These are phyloP conservation scores for Patellaria atrata DNA, from an alignment of 495 filamentous ascomycete genomes.

Conservation along the genomic window DNA sequence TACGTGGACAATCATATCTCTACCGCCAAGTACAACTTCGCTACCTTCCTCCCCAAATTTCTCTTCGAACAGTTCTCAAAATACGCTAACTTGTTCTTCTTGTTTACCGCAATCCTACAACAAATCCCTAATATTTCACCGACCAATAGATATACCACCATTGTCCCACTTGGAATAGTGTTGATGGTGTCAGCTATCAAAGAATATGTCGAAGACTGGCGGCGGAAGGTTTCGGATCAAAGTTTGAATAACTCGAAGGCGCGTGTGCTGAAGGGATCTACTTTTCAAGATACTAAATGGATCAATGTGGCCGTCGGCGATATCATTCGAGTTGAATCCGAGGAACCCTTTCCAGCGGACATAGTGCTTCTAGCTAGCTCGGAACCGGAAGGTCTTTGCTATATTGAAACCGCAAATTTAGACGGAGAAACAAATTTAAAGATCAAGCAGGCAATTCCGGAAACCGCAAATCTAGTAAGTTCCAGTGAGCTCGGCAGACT, in stretches of 20 bases:
- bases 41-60: conserved; percentile 96
- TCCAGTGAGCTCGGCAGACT: conserved; percentile 74
- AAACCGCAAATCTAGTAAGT: conserved; percentile 79
- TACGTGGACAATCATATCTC: conserved; percentile 95
- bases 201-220: conserved; percentile 87
- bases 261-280: conserved; percentile 66
- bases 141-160: conserved; percentile 90
- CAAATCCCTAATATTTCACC: conserved; percentile 93
- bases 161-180: conserved; percentile 80
- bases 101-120: conserved; percentile 90
- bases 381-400: conserved; percentile 94
- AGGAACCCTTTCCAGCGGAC: conserved; percentile 93
- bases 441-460: conserved; percentile 95
- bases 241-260: conserved; percentile 81
- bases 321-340: conserved; percentile 86
- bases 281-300: conserved; percentile 81
- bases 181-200: conserved; percentile 88
- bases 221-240: conserved; percentile 74
- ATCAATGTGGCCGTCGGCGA: conserved; percentile 88
- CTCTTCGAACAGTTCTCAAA: conserved; percentile 98
- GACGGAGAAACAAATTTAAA: conserved; percentile 98
- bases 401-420: conserved; percentile 97
- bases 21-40: conserved; percentile 92
- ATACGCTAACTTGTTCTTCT: conserved; percentile 98
- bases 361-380: conserved; percentile 84